Evolutionary conservation across 2,329 filamentous ascomycete species (phyloP).

Genomic region (Endoconidiophora laricicola): DNA sequence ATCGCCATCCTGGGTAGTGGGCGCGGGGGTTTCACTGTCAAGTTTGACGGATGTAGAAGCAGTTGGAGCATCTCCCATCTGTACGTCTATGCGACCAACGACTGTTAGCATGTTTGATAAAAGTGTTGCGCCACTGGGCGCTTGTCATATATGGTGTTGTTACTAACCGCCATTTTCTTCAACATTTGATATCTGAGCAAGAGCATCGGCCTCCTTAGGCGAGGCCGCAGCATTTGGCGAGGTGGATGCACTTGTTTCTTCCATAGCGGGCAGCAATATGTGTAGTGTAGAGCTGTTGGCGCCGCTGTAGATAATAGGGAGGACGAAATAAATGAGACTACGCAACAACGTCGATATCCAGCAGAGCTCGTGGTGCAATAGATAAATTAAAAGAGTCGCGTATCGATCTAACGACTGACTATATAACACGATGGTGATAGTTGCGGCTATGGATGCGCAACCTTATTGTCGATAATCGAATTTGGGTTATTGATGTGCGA

Average conservation of each 20-base stretch:
- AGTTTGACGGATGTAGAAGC: constrained; percentile 37
- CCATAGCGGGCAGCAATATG: constrained; percentile 5
- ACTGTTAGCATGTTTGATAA: background rate
- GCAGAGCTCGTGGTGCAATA: no score
- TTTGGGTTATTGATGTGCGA: background rate
- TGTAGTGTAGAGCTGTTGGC: background rate
- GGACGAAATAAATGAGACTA: background rate
- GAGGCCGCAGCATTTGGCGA: background rate
- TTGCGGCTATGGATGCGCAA: no score
- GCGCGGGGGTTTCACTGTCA: constrained; percentile 42
- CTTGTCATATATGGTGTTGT: background rate
- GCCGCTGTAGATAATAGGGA: background rate
- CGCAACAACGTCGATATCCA: background rate
- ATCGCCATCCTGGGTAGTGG: constrained; percentile 50
- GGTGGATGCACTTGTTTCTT: background rate
- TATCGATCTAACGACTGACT: no score
- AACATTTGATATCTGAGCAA: background rate
- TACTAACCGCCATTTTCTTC: constrained; percentile 13
- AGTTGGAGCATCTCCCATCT: constrained; percentile 39
- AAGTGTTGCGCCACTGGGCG: background rate
- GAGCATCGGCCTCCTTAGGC: background rate
- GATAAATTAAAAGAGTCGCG: no score
- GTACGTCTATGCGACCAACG: constrained; percentile 32
- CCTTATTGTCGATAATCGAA: background rate
- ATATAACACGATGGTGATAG: no score